A percentile compares a stretch with the other conserved stretches of the same genome.
These are phyloP conservation scores for Aspergillus pseudoterreus DNA, from an alignment of 2,329 filamentous ascomycete genomes.

Conservation along the genomic window DNA sequence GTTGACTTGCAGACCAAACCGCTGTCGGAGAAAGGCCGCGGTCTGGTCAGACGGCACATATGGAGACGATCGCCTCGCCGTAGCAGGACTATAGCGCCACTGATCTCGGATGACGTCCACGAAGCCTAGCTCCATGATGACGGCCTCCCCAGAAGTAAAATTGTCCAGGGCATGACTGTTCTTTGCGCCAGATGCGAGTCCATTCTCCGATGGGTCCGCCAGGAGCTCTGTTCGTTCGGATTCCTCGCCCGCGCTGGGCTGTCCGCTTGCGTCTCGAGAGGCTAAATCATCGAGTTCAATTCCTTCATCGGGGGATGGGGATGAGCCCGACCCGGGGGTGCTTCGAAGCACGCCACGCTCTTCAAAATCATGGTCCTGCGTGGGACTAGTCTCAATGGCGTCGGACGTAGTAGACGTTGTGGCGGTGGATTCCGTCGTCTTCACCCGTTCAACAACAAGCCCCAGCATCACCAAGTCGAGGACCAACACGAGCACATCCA, in stretches of 20 bases:
- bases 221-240: conserved; percentile 30
- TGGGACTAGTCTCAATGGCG: conserved; percentile 19
- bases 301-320: conserved; percentile 30
- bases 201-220: conserved; percentile 30
- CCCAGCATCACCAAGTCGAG: conserved; percentile 58
- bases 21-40: conserved; percentile 33
- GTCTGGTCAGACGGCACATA: conserved; percentile 32
- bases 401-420: conserved; percentile 8
- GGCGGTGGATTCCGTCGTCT: conserved; percentile 33
- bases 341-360: conserved; percentile 52
- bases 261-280: conserved; percentile 14
- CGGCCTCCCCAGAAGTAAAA: conserved; percentile 34
- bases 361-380: conserved; percentile 57
- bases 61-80: conserved; percentile 18
- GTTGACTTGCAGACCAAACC: conserved; percentile 37
- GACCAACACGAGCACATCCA: conserved; percentile 53
- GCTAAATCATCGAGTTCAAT: conserved; percentile 39
- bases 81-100: conserved; percentile 30
- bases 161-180: conserved; percentile 36
- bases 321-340: conserved; percentile 28
- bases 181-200: conserved; percentile 12
- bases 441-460: conserved; percentile 50
- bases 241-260: conserved; percentile 15
- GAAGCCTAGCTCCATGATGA: conserved; percentile 37
- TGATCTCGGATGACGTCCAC: conserved; percentile 35